Evolutionary conservation across 257 asterid species (phyloP), one percentile per base, ranked within the genome.

Genomic region (Solanum pinnatisectum): DNA sequence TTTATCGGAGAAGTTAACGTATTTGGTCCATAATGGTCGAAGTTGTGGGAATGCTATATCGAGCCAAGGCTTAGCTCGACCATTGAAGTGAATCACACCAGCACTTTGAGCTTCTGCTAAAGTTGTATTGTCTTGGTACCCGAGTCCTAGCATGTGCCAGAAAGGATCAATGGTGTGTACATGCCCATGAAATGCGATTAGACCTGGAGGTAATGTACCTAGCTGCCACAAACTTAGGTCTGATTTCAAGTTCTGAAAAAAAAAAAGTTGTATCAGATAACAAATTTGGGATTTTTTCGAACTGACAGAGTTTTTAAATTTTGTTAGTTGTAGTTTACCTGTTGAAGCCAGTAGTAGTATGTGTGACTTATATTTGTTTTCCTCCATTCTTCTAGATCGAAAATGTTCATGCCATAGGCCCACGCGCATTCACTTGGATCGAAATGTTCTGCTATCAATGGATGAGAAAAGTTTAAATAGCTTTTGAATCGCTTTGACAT

Each of bases 331-430:
- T 39, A 25, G 27, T 11, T 88, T 94, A 94, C 99, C 98, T 97
- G 89, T 86, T 94, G 95, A 6, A 95, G 91, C 99, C 99, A 97
- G 90, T 91, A 85, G 92, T 95, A 92, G 91, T 97, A 97, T 83
- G 95, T 94, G 86, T 89, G 93, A 88, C 95, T 95, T 89, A 97
- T 97, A 87, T 92, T 95, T 52, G 99, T 93, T 85, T 89, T 95
- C 90, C 98, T 94, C 98, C 99, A 97, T 5, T 97, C 98, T 71
- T 96, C 92, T 42, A 97, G 94, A 90, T 97, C 98, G 20, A 97
- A 97, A 86, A 97, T 90, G 88, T 97, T 96, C 99, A 97, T 95
- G 87, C 99, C 99, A 87, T 97, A 97, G 18, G 99, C 99, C 99
- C 99, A 97, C 44, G 99, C 99, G 84, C 99, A 97, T 92, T 97